phyloP scores from a whole-genome alignment of 345 rosid species.

The Toxicodendron radicans region DNA sequence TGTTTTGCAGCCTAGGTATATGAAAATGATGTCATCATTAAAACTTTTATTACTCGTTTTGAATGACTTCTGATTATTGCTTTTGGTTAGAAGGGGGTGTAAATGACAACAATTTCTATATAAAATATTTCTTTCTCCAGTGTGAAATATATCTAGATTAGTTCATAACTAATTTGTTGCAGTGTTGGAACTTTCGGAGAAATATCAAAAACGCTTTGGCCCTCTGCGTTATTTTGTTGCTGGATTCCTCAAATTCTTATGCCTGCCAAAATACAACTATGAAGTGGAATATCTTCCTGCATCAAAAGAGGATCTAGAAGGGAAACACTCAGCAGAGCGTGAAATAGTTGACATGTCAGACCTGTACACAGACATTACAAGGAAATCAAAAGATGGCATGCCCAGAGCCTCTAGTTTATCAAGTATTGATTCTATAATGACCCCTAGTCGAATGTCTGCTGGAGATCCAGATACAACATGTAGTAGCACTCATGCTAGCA shows the following conservation, averaged over 20 bases:
- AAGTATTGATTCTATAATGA: constrained; percentile 94
- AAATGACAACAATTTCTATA: background rate
- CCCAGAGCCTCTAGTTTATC: constrained; percentile 98
- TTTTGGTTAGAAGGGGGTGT: background rate
- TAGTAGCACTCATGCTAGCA: constrained; percentile 75
- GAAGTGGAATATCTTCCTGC: constrained; percentile 97
- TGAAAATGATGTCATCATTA: background rate
- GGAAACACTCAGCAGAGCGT: constrained; percentile 41
- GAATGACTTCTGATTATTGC: constrained; percentile 4
- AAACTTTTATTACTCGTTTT: background rate
- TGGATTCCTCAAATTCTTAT: constrained; percentile 90
- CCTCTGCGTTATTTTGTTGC: constrained; percentile 96
- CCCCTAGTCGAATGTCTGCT: constrained; percentile 73
- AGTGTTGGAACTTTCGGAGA: constrained; percentile 96
- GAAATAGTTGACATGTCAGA: constrained; percentile 76
- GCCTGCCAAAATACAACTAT: constrained; percentile 92
- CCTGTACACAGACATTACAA: constrained; percentile 79
- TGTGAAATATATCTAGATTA: background rate
- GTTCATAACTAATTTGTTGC: constrained; percentile 32
- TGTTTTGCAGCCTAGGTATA: background rate
- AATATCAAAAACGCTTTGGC: constrained; percentile 91
- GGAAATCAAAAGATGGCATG: constrained; percentile 79
- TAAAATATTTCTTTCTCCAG: background rate
- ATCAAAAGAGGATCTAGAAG: constrained; percentile 65
- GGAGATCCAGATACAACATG: constrained; percentile 73